Evolutionary conservation across 2,329 filamentous ascomycete genomes (phyloP).

Genomic region (Aspergillus amoenus): DNA sequence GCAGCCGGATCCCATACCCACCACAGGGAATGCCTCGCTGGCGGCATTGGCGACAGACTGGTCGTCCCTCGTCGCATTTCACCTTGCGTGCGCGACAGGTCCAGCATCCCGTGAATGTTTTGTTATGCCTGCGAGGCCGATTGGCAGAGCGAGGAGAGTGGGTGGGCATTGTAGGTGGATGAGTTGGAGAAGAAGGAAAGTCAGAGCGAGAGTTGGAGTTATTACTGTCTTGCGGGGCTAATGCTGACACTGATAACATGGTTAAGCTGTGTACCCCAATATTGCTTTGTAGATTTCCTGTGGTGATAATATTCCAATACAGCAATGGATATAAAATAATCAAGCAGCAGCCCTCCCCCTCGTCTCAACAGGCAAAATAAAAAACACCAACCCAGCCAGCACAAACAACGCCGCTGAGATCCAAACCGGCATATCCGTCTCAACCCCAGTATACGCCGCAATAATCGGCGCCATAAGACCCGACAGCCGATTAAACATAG

Average conservation of each 20-base stretch:
- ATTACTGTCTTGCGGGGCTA: too few species aligned
- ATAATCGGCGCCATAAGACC: constrained; percentile 45
- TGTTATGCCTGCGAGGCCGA: constrained; percentile 13
- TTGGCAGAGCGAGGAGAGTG: too few species aligned
- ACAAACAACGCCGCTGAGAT: constrained; percentile 41
- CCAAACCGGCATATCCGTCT: constrained; percentile 44
- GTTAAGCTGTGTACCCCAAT: too few species aligned
- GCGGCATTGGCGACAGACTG: background rate
- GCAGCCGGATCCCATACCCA: background rate
- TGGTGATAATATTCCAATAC: too few species aligned
- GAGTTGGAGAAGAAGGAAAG: too few species aligned
- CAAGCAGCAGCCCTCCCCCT: too few species aligned
- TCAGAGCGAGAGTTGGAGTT: too few species aligned
- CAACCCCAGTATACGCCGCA: constrained; percentile 36
- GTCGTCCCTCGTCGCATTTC: constrained; percentile 22
- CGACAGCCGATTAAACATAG: constrained; percentile 40
- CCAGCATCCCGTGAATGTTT: constrained; percentile 28
- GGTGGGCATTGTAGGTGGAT: too few species aligned
- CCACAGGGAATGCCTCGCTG: background rate
- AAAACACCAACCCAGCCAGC: constrained; percentile 43
- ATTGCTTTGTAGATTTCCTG: too few species aligned
- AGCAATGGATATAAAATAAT: too few species aligned
- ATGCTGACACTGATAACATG: too few species aligned
- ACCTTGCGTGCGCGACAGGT: constrained; percentile 24
- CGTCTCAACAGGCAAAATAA: constrained; percentile 44